Conservation (phyloP, 2,329 filamentous ascomycete species). For the Zymoseptoria crescenta region DNA sequence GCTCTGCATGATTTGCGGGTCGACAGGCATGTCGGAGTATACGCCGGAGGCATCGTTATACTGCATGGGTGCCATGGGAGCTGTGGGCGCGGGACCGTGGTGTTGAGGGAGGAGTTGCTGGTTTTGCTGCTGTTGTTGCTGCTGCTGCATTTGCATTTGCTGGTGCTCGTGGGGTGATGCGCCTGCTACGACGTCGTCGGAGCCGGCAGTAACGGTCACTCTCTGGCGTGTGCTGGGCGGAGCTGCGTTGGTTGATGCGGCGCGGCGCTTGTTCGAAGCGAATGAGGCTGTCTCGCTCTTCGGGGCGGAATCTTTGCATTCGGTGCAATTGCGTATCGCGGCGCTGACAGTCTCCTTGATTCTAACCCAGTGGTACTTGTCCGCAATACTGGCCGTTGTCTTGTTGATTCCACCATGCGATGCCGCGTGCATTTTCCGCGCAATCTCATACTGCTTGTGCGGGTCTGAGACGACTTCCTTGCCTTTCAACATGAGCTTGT, state of each 20-base stretch:
- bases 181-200: neutral
- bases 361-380: constrained; percentile 92
- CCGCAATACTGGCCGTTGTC: constrained; percentile 87
- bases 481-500: constrained; percentile 91
- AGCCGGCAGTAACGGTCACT: neutral
- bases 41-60: constrained; percentile 27
- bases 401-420: constrained; percentile 95
- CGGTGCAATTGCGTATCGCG: constrained; percentile 82
- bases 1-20: constrained; percentile 51
- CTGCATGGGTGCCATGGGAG: constrained; percentile 30
- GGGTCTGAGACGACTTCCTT: constrained; percentile 95
- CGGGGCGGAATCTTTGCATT: constrained; percentile 70
- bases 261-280: neutral
- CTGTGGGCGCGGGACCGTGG: constrained; percentile 5
- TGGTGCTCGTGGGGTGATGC: neutral
- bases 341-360: constrained; percentile 97
- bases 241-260: neutral
- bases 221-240: neutral
- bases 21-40: constrained; percentile 49
- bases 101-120: neutral
- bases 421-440: constrained; percentile 63
- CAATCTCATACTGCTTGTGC: constrained; percentile 82
- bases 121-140: neutral
- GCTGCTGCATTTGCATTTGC: neutral
- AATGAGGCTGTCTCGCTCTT: constrained; percentile 6